Conservation (phyloP, 1,284 basidiomycete species). For the Coniferiporia weirii region DNA sequence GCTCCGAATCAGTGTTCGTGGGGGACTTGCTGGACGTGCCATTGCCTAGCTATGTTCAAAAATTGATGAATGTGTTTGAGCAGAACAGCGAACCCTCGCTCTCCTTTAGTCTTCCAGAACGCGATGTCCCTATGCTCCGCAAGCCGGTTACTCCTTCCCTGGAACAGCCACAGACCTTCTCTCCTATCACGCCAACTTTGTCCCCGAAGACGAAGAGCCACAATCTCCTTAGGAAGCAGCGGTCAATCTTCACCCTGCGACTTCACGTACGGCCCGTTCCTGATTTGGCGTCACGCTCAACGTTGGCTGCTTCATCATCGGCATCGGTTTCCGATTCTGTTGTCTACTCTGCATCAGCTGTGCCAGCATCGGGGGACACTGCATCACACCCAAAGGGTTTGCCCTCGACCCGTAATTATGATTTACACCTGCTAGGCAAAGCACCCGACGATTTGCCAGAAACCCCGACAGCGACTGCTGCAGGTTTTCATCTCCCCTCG, state of each 20-base stretch:
- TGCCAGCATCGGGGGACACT: background rate
- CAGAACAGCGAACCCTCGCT: slow-evolving; percentile 1
- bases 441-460: slow-evolving; percentile 17
- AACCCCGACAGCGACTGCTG: background rate
- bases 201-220: background rate
- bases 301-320: slow-evolving; percentile 11
- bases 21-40: slow-evolving; percentile 3
- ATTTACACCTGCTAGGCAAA: slow-evolving; percentile 8
- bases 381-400: slow-evolving; percentile 1
- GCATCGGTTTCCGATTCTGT: slow-evolving; percentile 6
- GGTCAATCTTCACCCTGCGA: slow-evolving; percentile 14
- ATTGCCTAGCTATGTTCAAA: slow-evolving; percentile 13
- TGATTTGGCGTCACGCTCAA: slow-evolving; percentile 1
- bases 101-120: background rate
- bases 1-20: background rate
- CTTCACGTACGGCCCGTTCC: slow-evolving; percentile 8
- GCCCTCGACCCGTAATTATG: slow-evolving; percentile 13
- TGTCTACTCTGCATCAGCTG: background rate
- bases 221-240: background rate
- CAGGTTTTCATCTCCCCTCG: background rate
- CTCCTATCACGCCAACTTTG: background rate
- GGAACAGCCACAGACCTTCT: slow-evolving; percentile 5
- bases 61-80: slow-evolving; percentile 13
- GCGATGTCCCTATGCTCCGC: background rate
- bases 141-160: slow-evolving; percentile 5